A percentile compares a stretch with the other conserved stretches of the same genome.
Evolutionary conservation across 2,329 filamentous ascomycete species (phyloP).

Genomic region (Fusarium incarnatum): DNA sequence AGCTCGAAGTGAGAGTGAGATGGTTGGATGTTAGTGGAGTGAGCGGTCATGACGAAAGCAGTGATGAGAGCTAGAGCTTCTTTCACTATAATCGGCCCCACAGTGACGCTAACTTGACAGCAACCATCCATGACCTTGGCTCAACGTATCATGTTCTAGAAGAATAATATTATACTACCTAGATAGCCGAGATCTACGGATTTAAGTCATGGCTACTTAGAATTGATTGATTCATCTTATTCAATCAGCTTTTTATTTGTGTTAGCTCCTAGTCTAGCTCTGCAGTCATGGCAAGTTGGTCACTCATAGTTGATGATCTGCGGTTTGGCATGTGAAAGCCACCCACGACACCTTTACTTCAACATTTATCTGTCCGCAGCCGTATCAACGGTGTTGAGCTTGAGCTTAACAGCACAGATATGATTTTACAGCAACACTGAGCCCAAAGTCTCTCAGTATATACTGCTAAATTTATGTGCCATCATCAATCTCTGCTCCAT

Average conservation of each 20-base stretch:
- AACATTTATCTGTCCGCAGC: not conserved
- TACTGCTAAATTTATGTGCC: no score
- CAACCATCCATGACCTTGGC: conserved; percentile 1
- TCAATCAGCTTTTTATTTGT: not conserved
- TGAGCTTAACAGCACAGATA: not conserved
- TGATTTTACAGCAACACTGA: not conserved
- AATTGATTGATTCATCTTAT: not conserved
- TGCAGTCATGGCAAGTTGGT: not conserved
- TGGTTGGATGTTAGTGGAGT: not conserved
- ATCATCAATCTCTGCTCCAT: no score
- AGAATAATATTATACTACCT: not conserved
- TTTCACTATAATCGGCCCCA: conserved; percentile 10
- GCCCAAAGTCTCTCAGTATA: no score
- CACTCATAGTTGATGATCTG: not conserved
- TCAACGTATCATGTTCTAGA: not conserved
- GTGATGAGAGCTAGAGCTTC: not conserved
- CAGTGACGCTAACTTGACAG: conserved; percentile 34
- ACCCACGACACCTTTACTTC: not conserved
- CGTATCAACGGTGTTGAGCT: not conserved
- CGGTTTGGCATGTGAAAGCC: conserved; percentile 20
- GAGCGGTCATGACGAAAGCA: conserved; percentile 31
- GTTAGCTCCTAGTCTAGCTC: not conserved
- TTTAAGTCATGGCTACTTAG: not conserved
- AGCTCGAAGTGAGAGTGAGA: conserved; percentile 3
- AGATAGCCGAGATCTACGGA: not conserved